A percentile compares a stretch with the other conserved stretches of the same genome.
Evolutionary conservation across 331 rosid species (phyloP).

Genomic region (Rhamnella rubrinervis): DNA sequence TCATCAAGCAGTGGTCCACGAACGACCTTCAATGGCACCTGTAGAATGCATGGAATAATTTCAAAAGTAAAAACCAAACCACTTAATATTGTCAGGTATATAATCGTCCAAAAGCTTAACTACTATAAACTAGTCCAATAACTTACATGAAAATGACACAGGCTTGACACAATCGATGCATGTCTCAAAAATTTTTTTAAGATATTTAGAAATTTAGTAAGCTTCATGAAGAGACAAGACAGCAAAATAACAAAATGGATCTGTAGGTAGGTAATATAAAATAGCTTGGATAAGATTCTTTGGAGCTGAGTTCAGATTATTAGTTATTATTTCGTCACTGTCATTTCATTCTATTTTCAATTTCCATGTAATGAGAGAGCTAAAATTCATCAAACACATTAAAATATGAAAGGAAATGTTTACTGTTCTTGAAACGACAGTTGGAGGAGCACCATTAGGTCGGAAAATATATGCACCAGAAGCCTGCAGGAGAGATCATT

Average conservation of each 20-base stretch:
- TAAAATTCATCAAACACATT: neutral
- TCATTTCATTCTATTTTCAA: neutral
- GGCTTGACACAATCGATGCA: too few relatives aligned
- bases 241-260: neutral
- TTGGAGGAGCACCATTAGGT: slow-evolving; percentile 63
- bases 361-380: neutral
- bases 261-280: neutral
- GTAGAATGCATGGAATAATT: neutral
- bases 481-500: slow-evolving; percentile 37
- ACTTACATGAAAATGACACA: neutral
- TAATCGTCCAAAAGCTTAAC: neutral
- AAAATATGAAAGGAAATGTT: slow-evolving; percentile 28
- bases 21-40: slow-evolving; percentile 59
- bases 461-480: slow-evolving; percentile 92
- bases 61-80: neutral
- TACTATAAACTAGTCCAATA: neutral
- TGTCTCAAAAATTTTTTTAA: too few relatives aligned
- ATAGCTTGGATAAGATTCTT: neutral
- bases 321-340: too few relatives aligned
- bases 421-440: slow-evolving; percentile 76
- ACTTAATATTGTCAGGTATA: too few relatives aligned
- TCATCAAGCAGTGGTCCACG: slow-evolving; percentile 73
- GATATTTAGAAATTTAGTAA: neutral
- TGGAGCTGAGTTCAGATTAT: neutral
- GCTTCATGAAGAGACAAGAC: neutral